Conservation (phyloP, 2,329 filamentous ascomycete species). For the Talaromyces sp. region DNA sequence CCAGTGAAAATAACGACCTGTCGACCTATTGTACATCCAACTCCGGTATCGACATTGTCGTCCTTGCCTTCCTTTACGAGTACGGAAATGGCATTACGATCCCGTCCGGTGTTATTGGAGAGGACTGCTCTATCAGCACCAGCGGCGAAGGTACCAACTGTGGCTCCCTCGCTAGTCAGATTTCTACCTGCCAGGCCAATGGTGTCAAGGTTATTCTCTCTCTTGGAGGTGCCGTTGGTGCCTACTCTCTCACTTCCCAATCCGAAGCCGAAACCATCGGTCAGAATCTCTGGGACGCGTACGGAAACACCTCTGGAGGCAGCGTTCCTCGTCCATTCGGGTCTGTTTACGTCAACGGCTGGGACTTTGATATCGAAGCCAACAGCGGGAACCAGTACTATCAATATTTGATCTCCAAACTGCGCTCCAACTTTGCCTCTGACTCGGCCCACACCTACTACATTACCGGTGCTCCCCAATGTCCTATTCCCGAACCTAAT, state of each 20-base stretch:
- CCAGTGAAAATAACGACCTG: conserved; percentile 16
- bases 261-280: conserved; percentile 43
- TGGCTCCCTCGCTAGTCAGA: conserved; percentile 39
- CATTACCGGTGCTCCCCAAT: conserved; percentile 54
- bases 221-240: conserved; percentile 43
- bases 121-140: conserved; percentile 14
- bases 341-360: conserved; percentile 49
- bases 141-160: conserved; percentile 27
- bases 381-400: conserved; percentile 37
- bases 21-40: conserved; percentile 36
- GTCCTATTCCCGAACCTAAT: conserved; percentile 47
- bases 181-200: conserved; percentile 42
- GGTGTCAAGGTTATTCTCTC: conserved; percentile 48
- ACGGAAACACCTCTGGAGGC: conserved; percentile 34
- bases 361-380: conserved; percentile 52
- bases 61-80: conserved; percentile 44
- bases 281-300: conserved; percentile 43
- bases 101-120: conserved; percentile 12
- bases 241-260: conserved; percentile 35
- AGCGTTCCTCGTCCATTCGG: conserved; percentile 52
- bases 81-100: conserved; percentile 27
- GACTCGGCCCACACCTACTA: conserved; percentile 43
- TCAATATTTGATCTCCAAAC: conserved; percentile 43
- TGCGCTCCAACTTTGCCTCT: conserved; percentile 43
- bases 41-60: conserved; percentile 44